A percentile compares a stretch with the other conserved stretches of the same genome.
Conservation (phyloP, 73 alveolate species). For the Breviolum minutum region DNA sequence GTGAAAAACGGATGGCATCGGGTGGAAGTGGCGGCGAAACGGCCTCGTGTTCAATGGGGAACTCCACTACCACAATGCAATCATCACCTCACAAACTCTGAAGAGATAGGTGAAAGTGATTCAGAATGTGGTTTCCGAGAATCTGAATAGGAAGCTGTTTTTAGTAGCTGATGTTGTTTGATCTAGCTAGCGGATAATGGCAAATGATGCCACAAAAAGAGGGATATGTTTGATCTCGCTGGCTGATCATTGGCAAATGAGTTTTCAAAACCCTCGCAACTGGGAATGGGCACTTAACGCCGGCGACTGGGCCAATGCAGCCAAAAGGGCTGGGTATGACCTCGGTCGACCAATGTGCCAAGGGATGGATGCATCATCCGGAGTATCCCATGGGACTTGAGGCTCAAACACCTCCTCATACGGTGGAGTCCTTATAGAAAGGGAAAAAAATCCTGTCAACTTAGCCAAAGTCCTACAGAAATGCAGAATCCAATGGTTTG, state of each 20-base stretch:
- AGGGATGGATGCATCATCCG: not conserved
- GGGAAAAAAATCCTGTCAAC: not conserved
- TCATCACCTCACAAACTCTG: not conserved
- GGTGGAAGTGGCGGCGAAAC: not conserved
- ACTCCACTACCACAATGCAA: constrained; percentile 23
- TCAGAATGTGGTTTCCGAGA: too few species aligned
- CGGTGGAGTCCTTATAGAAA: not conserved
- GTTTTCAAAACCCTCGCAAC: not conserved
- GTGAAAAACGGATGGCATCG: too few species aligned
- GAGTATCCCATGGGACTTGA: not conserved
- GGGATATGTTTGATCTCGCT: too few species aligned
- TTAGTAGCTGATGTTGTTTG: too few species aligned
- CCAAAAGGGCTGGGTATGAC: constrained; percentile 16
- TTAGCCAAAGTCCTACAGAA: too few species aligned
- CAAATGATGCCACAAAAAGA: too few species aligned
- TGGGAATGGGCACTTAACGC: not conserved
- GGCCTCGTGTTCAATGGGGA: constrained; percentile 18
- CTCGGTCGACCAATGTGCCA: not conserved
- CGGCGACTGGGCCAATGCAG: constrained; percentile 13
- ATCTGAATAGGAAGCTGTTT: not conserved
- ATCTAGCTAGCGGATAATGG: too few species aligned
- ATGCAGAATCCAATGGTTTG: too few species aligned
- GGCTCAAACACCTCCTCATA: constrained; percentile 24
- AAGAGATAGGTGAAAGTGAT: too few species aligned
- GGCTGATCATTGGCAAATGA: not conserved